phyloP scores from a whole-genome alignment of 1,139 yeast genomes.

The Zygoascus meyerae region DNA sequence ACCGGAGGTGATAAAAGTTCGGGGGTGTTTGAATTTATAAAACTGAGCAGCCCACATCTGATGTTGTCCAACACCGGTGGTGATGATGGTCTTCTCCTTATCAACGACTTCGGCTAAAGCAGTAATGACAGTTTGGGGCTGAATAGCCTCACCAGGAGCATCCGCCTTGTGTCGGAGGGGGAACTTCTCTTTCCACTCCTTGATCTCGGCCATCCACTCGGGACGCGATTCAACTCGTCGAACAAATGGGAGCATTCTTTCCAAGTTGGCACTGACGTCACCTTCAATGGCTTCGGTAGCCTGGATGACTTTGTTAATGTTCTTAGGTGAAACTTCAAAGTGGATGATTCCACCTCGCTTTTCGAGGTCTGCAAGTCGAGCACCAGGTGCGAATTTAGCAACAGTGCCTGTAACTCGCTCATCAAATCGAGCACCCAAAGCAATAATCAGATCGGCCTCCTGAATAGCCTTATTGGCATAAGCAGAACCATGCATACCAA shows the following conservation, averaged over 20 bases:
- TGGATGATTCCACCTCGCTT: slow-evolving; percentile 93
- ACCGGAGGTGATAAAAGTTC: slow-evolving; percentile 94
- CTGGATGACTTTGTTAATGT: slow-evolving; percentile 94
- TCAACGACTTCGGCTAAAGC: slow-evolving; percentile 72
- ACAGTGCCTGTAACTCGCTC: slow-evolving; percentile 94
- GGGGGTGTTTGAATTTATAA: slow-evolving; percentile 85
- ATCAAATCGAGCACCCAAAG: slow-evolving; percentile 95
- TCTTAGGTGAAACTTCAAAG: slow-evolving; percentile 92
- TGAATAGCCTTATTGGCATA: slow-evolving; percentile 94
- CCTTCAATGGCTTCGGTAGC: slow-evolving; percentile 97
- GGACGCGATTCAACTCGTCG: slow-evolving; percentile 56
- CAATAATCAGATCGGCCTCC: slow-evolving; percentile 85
- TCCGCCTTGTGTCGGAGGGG: slow-evolving; percentile 78
- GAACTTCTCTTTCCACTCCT: slow-evolving; percentile 78
- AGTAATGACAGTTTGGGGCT: slow-evolving; percentile 85
- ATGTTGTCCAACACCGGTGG: slow-evolving; percentile 99
- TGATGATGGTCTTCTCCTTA: slow-evolving; percentile 71
- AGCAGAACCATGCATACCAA: slow-evolving; percentile 97
- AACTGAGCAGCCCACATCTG: slow-evolving; percentile 99
- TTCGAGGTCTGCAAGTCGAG: slow-evolving; percentile 81
- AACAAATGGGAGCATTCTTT: slow-evolving; percentile 64
- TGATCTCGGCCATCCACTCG: slow-evolving; percentile 70
- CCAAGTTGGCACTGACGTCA: slow-evolving; percentile 78
- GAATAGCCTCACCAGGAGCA: slow-evolving; percentile 59
- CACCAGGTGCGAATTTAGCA: slow-evolving; percentile 87